These are phyloP conservation scores for Forsythia suspensa DNA, from an alignment of 257 asterid species.

Conservation along the genomic window DNA sequence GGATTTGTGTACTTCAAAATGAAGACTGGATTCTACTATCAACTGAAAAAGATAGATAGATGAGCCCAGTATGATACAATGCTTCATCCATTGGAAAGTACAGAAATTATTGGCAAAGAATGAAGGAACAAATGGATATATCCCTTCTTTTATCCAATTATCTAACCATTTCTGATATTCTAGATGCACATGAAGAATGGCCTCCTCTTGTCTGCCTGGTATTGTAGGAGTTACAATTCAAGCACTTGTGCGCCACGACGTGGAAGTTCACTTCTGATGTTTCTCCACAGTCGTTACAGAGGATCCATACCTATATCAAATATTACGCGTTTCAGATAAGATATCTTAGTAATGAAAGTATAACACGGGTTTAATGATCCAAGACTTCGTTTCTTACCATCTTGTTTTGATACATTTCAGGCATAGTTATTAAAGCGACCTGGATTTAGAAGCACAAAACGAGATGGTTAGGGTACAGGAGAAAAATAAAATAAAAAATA, in stretches of 20 bases:
- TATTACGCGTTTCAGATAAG: neutral
- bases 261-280: constrained; percentile 65
- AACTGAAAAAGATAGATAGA: neutral
- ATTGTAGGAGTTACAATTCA: constrained; percentile 62
- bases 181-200: constrained; percentile 34
- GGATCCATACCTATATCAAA: constrained; percentile 61
- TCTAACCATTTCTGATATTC: constrained; percentile 34
- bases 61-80: neutral
- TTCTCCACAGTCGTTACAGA: constrained; percentile 69
- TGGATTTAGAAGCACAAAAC: constrained; percentile 20
- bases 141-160: constrained; percentile 10
- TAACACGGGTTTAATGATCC: neutral
- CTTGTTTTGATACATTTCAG: constrained; percentile 47
- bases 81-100: neutral
- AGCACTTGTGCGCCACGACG: constrained; percentile 56
- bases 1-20: neutral
- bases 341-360: neutral
- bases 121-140: neutral
- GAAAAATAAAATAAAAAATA: neutral
- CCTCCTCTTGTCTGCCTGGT: constrained; percentile 61
- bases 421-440: constrained; percentile 67
- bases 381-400: constrained; percentile 39
- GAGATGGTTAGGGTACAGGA: neutral
- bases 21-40: neutral
- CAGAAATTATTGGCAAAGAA: neutral